These are phyloP conservation scores for Cercospora beticola DNA, from an alignment of 2,329 filamentous ascomycete species.

Conservation along the genomic window DNA sequence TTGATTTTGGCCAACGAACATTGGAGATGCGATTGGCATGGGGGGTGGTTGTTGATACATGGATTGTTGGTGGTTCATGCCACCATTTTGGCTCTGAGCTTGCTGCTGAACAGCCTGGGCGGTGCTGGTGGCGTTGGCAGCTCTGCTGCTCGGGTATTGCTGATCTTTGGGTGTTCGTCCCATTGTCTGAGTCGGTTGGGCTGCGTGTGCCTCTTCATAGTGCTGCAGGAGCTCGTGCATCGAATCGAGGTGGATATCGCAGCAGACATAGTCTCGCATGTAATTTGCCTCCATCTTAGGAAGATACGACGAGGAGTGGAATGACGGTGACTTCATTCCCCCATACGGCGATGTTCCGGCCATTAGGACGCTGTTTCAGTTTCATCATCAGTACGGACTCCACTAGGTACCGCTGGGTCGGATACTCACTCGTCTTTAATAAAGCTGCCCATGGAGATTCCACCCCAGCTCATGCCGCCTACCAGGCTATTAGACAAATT, in stretches of 20 bases:
- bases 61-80: constrained; percentile 25
- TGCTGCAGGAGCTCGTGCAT: constrained; percentile 94
- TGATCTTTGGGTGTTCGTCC: constrained; percentile 41
- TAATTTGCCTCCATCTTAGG: constrained; percentile 74
- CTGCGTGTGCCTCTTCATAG: constrained; percentile 91
- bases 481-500: constrained; percentile 57
- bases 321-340: constrained; percentile 77
- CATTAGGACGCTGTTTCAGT: constrained; percentile 76
- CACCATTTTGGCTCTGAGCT: constrained; percentile 30
- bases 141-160: constrained; percentile 37
- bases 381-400: constrained; percentile 15
- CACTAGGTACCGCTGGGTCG: neutral
- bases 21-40: constrained; percentile 30
- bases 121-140: constrained; percentile 37
- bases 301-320: constrained; percentile 55
- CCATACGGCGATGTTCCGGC: constrained; percentile 91
- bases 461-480: constrained; percentile 94
- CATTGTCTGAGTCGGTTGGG: constrained; percentile 47
- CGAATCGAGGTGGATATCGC: constrained; percentile 82
- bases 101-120: constrained; percentile 39
- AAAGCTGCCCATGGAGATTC: constrained; percentile 92
- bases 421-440: constrained; percentile 92
- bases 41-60: constrained; percentile 21
- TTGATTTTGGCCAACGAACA: constrained; percentile 36
- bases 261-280: constrained; percentile 96